A percentile compares a stretch with the other conserved stretches of the same genome.
Conservation (phyloP, 306 rosid species). For the Vigna trinervia region DNA sequence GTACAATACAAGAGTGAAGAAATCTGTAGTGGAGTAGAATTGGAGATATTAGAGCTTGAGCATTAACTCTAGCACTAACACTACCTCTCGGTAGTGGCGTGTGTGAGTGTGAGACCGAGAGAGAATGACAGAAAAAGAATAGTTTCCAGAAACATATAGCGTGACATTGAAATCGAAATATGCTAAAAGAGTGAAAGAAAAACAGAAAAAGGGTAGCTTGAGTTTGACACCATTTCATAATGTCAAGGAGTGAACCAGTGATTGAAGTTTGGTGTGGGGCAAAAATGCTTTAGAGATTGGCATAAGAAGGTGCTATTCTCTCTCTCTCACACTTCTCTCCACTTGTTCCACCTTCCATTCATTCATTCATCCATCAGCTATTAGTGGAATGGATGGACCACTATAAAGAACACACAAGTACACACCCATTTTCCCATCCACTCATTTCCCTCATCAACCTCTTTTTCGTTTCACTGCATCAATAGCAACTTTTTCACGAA, state of each 20-base stretch:
- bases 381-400: conserved; percentile 33
- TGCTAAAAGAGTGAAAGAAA: conserved; percentile 18
- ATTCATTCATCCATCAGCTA: neutral
- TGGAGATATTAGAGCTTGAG: neutral
- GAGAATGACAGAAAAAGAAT: neutral
- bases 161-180: conserved; percentile 18
- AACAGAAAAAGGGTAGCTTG: conserved; percentile 15
- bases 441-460: neutral
- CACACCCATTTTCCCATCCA: conserved; percentile 11
- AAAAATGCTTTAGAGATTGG: conserved; percentile 3
- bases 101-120: neutral
- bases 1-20: neutral
- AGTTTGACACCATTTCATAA: neutral
- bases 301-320: conserved; percentile 23
- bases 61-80: neutral
- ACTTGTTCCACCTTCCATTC: neutral
- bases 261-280: neutral
- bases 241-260: neutral
- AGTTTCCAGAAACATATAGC: neutral
- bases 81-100: neutral
- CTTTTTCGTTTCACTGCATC: neutral
- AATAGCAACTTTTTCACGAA: conserved; percentile 1
- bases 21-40: conserved; percentile 33
- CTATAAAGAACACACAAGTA: conserved; percentile 15
- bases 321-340: neutral